Evolutionary conservation across 1,284 basidiomycete genomes (phyloP).

Genomic region (Ganoderma sinense): DNA sequence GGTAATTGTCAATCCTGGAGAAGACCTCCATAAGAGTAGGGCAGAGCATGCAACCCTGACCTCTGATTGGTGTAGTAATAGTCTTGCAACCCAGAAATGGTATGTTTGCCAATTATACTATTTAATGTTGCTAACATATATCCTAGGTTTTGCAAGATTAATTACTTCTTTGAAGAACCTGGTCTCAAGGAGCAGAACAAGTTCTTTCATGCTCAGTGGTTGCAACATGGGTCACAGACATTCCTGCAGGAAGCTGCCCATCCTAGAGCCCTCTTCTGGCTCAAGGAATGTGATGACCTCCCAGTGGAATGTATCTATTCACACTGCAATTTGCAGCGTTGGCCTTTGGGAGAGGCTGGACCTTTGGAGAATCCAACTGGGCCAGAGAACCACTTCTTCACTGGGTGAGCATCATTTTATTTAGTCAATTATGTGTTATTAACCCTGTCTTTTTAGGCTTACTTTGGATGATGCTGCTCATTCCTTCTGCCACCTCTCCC

Average conservation of each 20-base stretch:
- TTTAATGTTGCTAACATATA: neutral
- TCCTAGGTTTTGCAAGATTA: conserved; percentile 70
- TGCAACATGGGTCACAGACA: conserved; percentile 69
- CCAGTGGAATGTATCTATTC: conserved; percentile 59
- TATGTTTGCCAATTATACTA: conserved; percentile 40
- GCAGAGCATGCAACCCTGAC: conserved; percentile 46
- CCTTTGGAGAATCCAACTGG: conserved; percentile 46
- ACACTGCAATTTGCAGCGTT: conserved; percentile 56
- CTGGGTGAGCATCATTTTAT: conserved; percentile 45
- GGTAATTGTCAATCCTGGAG: conserved; percentile 64
- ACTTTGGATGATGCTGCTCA: conserved; percentile 52
- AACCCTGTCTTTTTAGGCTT: conserved; percentile 22
- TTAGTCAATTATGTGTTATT: neutral
- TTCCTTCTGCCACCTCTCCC: conserved; percentile 53
- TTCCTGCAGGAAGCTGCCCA: conserved; percentile 70
- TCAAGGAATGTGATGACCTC: conserved; percentile 61
- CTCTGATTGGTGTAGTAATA: conserved; percentile 44
- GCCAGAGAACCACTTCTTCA: conserved; percentile 59
- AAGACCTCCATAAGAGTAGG: conserved; percentile 49
- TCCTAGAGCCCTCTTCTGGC: conserved; percentile 60
- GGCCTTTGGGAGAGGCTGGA: conserved; percentile 52
- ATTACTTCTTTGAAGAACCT: conserved; percentile 60
- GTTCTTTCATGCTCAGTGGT: conserved; percentile 72
- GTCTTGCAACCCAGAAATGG: conserved; percentile 64
- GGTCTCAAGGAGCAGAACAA: conserved; percentile 41